A percentile compares a stretch with the other conserved stretches of the same genome.
phyloP scores from a whole-genome alignment of 2,329 filamentous ascomycete species.

The Diaporthe vaccinii region DNA sequence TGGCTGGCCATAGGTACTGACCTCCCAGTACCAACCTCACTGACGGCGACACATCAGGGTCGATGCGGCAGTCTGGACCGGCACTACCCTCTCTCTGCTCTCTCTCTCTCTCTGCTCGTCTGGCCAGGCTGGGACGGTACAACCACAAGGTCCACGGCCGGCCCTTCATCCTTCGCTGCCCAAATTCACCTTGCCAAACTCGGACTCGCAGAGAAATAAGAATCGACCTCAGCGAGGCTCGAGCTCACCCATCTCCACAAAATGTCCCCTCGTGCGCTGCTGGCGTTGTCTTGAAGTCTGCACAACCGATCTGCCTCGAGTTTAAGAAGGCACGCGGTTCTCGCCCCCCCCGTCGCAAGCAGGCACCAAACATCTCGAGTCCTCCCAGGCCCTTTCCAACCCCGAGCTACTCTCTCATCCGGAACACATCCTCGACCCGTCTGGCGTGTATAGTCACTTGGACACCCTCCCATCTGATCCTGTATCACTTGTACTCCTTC shows the following conservation, averaged over 20 bases:
- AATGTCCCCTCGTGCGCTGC: conserved; percentile 49
- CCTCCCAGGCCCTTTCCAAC: conserved; percentile 29
- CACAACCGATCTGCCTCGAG: conserved; percentile 52
- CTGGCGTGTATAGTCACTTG: conserved; percentile 33
- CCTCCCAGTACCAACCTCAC: conserved; percentile 36
- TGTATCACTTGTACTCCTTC: conserved; percentile 42
- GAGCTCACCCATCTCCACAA: conserved; percentile 52
- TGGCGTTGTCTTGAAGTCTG: conserved; percentile 60
- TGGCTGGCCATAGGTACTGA: conserved; percentile 34
- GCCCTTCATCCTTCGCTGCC: conserved; percentile 35
- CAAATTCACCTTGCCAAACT: conserved; percentile 40
- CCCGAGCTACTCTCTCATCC: conserved; percentile 11
- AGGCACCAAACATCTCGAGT: conserved; percentile 40
- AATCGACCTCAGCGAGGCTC: conserved; percentile 46
- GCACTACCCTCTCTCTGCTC: conserved; percentile 9
- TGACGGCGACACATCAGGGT: conserved; percentile 29
- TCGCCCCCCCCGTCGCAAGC: conserved; percentile 41
- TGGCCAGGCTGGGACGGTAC: conserved; percentile 38
- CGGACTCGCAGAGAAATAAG: conserved; percentile 43
- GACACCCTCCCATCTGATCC: conserved; percentile 32
- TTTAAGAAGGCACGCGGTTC: conserved; percentile 46
- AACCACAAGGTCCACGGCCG: conserved; percentile 37
- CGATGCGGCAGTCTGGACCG: conserved; percentile 25
- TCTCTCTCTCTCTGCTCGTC: conserved; percentile 19
- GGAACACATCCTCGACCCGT: conserved; percentile 30